These are phyloP conservation scores for Haematococcus sp. DNA, from an alignment of 139 green algal genomes.

Conservation along the genomic window DNA sequence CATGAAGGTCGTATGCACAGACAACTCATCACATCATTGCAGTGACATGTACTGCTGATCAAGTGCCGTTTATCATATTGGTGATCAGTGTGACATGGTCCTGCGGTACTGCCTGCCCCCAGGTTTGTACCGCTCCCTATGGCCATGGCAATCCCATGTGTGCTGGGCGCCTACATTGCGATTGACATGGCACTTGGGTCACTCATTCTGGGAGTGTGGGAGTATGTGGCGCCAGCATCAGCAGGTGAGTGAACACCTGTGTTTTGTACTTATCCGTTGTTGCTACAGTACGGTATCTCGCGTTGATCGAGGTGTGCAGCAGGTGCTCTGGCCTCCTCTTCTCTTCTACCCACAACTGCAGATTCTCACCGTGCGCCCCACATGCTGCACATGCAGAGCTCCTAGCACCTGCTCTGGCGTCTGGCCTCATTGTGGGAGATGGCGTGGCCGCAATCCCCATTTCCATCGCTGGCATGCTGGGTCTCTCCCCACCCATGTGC, in stretches of 20 bases:
- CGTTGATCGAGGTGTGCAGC: no score
- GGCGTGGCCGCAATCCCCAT: constrained; percentile 33
- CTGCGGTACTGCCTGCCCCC: no score
- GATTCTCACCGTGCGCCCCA: constrained; percentile 2
- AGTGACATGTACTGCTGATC: no score
- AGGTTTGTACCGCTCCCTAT: constrained; percentile 46
- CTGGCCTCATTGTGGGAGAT: constrained; percentile 39
- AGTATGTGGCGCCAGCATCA: not conserved
- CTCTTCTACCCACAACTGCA: constrained; percentile 13
- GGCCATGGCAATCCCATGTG: constrained; percentile 48
- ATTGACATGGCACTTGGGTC: constrained; percentile 7
- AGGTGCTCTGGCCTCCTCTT: not conserved
- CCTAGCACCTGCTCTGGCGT: constrained; percentile 22
- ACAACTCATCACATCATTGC: no score
- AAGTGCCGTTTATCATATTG: no score
- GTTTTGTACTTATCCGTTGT: not conserved
- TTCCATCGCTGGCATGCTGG: constrained; percentile 25
- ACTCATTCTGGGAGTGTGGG: constrained; percentile 9
- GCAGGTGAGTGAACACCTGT: not conserved
- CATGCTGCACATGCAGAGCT: constrained; percentile 7
- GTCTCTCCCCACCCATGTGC: not conserved
- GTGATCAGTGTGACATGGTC: no score
- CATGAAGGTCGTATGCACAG: no score
- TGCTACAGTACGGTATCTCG: no score
- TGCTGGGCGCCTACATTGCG: constrained; percentile 35